Conservation (phyloP, 495 filamentous ascomycete species). For the Talaromyces borbonicus region DNA sequence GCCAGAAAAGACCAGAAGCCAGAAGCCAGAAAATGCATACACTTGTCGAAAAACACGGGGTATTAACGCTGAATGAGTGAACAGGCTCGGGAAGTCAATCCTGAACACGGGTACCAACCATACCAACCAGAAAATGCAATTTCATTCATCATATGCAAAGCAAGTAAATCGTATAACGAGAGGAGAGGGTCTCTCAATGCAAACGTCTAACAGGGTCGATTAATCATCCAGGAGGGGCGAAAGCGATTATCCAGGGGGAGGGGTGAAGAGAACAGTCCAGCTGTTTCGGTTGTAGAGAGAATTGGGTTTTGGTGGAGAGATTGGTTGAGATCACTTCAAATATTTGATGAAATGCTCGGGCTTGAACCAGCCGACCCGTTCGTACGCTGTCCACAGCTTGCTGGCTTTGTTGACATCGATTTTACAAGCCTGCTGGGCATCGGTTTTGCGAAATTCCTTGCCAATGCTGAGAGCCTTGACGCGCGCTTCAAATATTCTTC, state of each 20-base stretch:
- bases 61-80: conserved; percentile 3
- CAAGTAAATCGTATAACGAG: not conserved
- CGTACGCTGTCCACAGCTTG: conserved; percentile 86
- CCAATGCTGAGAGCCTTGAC: conserved; percentile 55
- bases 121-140: conserved; percentile 9
- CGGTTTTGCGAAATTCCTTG: conserved; percentile 95
- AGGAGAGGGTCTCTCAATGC: not conserved
- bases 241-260: not conserved
- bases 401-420: conserved; percentile 99
- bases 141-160: conserved; percentile 8
- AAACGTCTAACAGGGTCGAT: conserved; percentile 3
- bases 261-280: conserved; percentile 8
- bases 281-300: conserved; percentile 2
- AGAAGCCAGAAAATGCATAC: not conserved
- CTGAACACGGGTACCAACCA: conserved; percentile 1
- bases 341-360: conserved; percentile 47
- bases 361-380: conserved; percentile 83
- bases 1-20: no score
- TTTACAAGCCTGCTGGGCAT: conserved; percentile 92
- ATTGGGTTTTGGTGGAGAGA: not conserved
- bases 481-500: conserved; percentile 77
- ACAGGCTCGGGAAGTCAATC: conserved; percentile 2
- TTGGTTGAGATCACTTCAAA: conserved; percentile 32
- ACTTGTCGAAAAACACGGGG: conserved; percentile 6
- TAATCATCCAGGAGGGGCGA: not conserved